Evolutionary conservation across 2,329 filamentous ascomycete genomes (phyloP).

Genomic region (Dendryphion nanum): DNA sequence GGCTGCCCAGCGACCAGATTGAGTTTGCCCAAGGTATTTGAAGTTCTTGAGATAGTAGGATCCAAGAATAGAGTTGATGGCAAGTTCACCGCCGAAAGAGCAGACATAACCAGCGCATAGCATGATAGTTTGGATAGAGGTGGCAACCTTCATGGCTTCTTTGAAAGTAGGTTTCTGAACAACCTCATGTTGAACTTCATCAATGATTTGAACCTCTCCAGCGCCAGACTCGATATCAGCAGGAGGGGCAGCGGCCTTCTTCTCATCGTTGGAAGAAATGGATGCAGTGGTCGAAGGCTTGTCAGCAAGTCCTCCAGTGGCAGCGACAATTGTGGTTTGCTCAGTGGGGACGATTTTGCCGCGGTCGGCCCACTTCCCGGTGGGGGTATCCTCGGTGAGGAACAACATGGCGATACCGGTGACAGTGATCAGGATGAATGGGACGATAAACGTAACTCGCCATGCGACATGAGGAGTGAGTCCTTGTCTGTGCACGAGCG

Average conservation of each 20-base stretch:
- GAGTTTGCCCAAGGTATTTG: constrained; percentile 53
- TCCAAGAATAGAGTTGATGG: constrained; percentile 61
- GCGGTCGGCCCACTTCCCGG: constrained; percentile 76
- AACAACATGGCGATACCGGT: constrained; percentile 69
- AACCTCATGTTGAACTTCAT: constrained; percentile 59
- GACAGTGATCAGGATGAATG: constrained; percentile 70
- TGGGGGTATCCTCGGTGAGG: constrained; percentile 77
- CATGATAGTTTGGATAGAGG: constrained; percentile 59
- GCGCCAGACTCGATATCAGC: constrained; percentile 48
- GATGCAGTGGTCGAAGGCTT: constrained; percentile 31
- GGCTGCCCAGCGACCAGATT: constrained; percentile 61
- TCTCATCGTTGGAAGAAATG: constrained; percentile 39
- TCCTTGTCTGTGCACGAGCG: constrained; percentile 59
- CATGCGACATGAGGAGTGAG: constrained; percentile 70
- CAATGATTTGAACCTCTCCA: constrained; percentile 53
- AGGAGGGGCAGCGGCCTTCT: constrained; percentile 21
- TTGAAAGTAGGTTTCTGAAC: constrained; percentile 60
- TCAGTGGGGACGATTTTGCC: constrained; percentile 57
- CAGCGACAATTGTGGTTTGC: constrained; percentile 48
- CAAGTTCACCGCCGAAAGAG: constrained; percentile 60
- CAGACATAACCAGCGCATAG: constrained; percentile 57
- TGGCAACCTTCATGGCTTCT: constrained; percentile 60
- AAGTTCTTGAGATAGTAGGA: constrained; percentile 60
- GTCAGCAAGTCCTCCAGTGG: constrained; percentile 53
- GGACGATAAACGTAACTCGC: constrained; percentile 82